Evolutionary conservation across 345 rosid genomes (phyloP).

Genomic region (Salix udensis): DNA sequence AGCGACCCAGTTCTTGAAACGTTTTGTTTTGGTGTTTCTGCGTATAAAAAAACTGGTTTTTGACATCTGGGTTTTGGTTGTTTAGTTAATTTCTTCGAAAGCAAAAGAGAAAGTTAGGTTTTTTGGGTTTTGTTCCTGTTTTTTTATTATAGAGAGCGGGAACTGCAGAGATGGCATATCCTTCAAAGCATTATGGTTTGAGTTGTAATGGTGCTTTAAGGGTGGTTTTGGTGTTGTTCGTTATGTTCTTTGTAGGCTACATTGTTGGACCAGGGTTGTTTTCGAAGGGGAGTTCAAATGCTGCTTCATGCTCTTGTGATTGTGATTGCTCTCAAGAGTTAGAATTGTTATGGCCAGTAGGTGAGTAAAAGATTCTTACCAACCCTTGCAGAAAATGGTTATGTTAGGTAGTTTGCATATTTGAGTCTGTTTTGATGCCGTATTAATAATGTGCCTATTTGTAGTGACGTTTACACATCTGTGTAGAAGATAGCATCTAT

Average conservation of each 20-base stretch:
- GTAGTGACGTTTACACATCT: background rate
- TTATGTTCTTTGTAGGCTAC: constrained; percentile 25
- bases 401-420: background rate
- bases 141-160: background rate
- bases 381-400: background rate
- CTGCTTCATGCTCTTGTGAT: constrained; percentile 30
- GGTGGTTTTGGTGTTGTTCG: constrained; percentile 25
- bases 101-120: background rate
- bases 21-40: background rate
- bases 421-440: constrained; percentile 1
- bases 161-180: constrained; percentile 26
- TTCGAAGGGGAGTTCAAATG: constrained; percentile 19
- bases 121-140: background rate
- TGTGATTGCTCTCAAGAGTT: constrained; percentile 35
- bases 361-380: constrained; percentile 18
- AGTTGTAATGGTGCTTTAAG: constrained; percentile 24
- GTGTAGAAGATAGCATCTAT: background rate
- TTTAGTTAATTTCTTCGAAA: background rate
- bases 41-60: background rate
- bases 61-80: background rate
- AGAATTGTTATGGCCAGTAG: constrained; percentile 19
- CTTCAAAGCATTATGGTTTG: constrained; percentile 17
- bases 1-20: background rate
- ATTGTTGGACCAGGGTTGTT: constrained; percentile 14
- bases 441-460: background rate